phyloP scores from a whole-genome alignment of 306 rosid species.

The Delonix regia region DNA sequence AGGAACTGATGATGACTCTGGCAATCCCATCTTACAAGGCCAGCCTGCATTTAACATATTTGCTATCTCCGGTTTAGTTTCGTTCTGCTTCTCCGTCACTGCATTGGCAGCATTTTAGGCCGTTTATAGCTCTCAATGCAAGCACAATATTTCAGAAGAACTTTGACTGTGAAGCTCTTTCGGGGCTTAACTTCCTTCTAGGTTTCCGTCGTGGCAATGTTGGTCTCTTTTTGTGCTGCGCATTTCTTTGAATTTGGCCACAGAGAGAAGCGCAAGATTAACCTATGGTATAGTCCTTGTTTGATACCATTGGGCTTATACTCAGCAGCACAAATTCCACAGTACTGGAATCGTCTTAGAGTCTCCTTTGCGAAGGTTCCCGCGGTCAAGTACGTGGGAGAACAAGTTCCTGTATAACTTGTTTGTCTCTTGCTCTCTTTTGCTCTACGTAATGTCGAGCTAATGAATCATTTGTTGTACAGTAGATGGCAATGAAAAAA shows the following conservation, averaged over 20 bases:
- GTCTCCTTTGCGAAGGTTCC: conserved; percentile 33
- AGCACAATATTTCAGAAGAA: background rate
- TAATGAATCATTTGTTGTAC: no score
- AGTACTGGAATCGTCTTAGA: conserved; percentile 43
- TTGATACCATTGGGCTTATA: conserved; percentile 39
- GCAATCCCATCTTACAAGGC: background rate
- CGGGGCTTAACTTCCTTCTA: conserved; percentile 15
- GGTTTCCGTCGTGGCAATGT: conserved; percentile 33
- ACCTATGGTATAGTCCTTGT: background rate
- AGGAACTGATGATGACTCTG: background rate
- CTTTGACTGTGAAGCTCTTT: conserved; percentile 1
- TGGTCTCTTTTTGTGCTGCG: conserved; percentile 45
- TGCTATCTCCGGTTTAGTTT: background rate
- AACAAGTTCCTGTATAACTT: no score
- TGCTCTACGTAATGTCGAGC: no score
- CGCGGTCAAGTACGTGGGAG: no score
- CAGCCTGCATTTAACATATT: background rate
- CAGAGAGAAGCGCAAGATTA: background rate
- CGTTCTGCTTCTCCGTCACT: background rate
- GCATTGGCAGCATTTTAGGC: no score
- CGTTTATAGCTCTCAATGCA: conserved; percentile 24
- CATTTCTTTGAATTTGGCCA: conserved; percentile 30
- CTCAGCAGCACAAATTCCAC: conserved; percentile 39
- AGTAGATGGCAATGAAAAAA: no score
- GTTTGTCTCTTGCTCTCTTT: no score